Conservation (phyloP, 2,329 filamentous ascomycete species). For the Akanthomyces muscarius region DNA sequence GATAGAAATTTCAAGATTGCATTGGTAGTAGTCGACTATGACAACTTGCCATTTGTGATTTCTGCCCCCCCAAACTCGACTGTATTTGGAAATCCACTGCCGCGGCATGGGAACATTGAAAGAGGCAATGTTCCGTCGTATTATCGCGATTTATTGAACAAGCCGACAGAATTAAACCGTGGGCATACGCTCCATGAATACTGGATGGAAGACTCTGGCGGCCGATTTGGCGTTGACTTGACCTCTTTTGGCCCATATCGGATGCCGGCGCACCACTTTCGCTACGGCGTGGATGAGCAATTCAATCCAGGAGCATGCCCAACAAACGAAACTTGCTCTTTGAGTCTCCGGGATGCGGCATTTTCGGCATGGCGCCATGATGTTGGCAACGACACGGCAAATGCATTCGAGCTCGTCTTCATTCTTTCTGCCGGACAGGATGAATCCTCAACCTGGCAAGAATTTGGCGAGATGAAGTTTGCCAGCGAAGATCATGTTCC, state of each 20-base stretch:
- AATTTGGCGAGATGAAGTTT: slow-evolving; percentile 54
- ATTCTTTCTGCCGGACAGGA: slow-evolving; percentile 53
- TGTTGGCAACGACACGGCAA: slow-evolving; percentile 46
- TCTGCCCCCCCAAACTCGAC: slow-evolving; percentile 43
- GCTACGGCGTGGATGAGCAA: slow-evolving; percentile 47
- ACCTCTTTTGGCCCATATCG: slow-evolving; percentile 49
- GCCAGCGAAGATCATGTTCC: slow-evolving; percentile 43
- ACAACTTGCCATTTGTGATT: slow-evolving; percentile 46
- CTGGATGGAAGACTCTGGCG: slow-evolving; percentile 54
- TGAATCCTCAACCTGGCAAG: slow-evolving; percentile 53
- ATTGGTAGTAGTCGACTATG: slow-evolving; percentile 49
- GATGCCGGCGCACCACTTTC: slow-evolving; percentile 44
- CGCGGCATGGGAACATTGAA: slow-evolving; percentile 36
- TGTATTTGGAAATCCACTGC: slow-evolving; percentile 48
- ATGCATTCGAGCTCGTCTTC: slow-evolving; percentile 48
- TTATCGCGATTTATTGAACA: slow-evolving; percentile 43
- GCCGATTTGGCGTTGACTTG: slow-evolving; percentile 49
- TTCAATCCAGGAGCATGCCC: slow-evolving; percentile 49
- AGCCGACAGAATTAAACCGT: slow-evolving; percentile 44
- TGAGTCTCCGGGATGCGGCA: slow-evolving; percentile 47
- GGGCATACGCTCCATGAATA: slow-evolving; percentile 53
- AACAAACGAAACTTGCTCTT: slow-evolving; percentile 36
- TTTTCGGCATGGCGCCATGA: slow-evolving; percentile 46
- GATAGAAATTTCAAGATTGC: slow-evolving; percentile 54
- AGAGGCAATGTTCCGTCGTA: slow-evolving; percentile 37